These are phyloP conservation scores for Physcomitrium patens DNA, from an alignment of 225 moss, liverwort and hornwort species.

Conservation along the genomic window DNA sequence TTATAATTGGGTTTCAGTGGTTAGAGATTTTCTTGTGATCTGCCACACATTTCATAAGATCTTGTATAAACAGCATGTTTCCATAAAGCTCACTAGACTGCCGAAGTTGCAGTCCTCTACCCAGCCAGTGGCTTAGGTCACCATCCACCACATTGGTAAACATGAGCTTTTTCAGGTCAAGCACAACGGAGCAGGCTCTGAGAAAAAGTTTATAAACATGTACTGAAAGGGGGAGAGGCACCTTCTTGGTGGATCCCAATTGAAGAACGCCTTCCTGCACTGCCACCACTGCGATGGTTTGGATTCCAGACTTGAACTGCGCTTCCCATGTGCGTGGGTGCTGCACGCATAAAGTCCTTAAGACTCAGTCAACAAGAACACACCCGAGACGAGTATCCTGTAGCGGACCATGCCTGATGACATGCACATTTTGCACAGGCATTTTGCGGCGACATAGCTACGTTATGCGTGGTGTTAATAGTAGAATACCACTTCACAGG, in stretches of 20 bases:
- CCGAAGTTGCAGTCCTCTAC: too few species aligned
- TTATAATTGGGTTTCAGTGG: too few species aligned
- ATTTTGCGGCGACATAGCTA: constrained; percentile 2
- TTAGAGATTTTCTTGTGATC: too few species aligned
- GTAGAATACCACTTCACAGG: too few species aligned
- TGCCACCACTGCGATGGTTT: constrained; percentile 65
- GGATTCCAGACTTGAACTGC: constrained; percentile 70
- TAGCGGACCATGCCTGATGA: not conserved
- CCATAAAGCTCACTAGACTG: too few species aligned
- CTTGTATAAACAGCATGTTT: too few species aligned
- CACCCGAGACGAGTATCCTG: constrained; percentile 13
- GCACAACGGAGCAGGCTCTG: too few species aligned
- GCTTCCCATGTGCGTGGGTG: constrained; percentile 73
- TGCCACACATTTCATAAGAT: too few species aligned
- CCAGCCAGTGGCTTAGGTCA: too few species aligned
- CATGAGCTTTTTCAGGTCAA: too few species aligned
- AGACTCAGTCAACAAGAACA: constrained; percentile 12
- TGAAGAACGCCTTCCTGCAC: constrained; percentile 69
- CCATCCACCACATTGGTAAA: too few species aligned
- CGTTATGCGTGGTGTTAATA: not conserved
- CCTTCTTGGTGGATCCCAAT: constrained; percentile 65
- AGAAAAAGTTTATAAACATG: too few species aligned
- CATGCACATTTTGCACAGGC: not conserved
- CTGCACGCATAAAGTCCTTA: constrained; percentile 38
- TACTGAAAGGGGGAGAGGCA: not conserved